Conservation (phyloP, 2,329 filamentous ascomycete genomes). For the Colletotrichum sansevieriae region DNA sequence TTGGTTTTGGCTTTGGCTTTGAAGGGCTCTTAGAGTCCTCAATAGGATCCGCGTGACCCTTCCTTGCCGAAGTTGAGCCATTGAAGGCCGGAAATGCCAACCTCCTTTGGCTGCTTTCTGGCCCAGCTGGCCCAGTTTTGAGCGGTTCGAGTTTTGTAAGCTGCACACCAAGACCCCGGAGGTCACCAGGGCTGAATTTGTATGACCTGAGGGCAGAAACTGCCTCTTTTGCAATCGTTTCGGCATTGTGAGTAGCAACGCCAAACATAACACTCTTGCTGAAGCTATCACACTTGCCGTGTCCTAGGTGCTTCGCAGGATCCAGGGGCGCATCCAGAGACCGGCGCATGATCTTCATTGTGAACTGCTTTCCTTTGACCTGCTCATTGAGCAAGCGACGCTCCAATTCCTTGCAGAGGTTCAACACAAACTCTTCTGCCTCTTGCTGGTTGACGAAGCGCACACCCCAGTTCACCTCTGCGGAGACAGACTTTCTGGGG, state of each 20-base stretch:
- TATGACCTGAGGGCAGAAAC: constrained; percentile 86
- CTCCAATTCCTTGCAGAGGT: constrained; percentile 86
- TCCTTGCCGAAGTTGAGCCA: constrained; percentile 55
- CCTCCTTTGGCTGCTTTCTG: constrained; percentile 82
- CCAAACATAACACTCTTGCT: constrained; percentile 90
- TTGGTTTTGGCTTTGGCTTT: constrained; percentile 50
- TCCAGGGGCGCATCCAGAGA: constrained; percentile 89
- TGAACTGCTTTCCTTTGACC: constrained; percentile 89
- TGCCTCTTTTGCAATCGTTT: constrained; percentile 82
- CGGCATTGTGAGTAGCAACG: constrained; percentile 82
- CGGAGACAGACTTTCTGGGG: constrained; percentile 92
- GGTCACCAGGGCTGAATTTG: constrained; percentile 87
- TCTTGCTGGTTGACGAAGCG: constrained; percentile 93
- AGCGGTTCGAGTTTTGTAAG: constrained; percentile 92
- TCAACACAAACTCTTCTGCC: constrained; percentile 90
- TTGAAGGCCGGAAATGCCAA: constrained; percentile 76
- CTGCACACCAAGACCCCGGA: constrained; percentile 92
- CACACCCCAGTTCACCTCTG: constrained; percentile 98
- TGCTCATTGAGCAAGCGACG: constrained; percentile 84
- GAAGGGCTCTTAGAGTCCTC: constrained; percentile 60
- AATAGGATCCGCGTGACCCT: constrained; percentile 60
- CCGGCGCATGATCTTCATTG: constrained; percentile 94
- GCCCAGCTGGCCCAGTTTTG: constrained; percentile 67
- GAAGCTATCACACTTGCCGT: constrained; percentile 94
- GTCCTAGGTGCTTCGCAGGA: constrained; percentile 91